A percentile compares a stretch with the other conserved stretches of the same genome.
These are phyloP conservation scores for Ciborinia camelliae DNA, from an alignment of 2,329 filamentous ascomycete genomes.

Conservation along the genomic window DNA sequence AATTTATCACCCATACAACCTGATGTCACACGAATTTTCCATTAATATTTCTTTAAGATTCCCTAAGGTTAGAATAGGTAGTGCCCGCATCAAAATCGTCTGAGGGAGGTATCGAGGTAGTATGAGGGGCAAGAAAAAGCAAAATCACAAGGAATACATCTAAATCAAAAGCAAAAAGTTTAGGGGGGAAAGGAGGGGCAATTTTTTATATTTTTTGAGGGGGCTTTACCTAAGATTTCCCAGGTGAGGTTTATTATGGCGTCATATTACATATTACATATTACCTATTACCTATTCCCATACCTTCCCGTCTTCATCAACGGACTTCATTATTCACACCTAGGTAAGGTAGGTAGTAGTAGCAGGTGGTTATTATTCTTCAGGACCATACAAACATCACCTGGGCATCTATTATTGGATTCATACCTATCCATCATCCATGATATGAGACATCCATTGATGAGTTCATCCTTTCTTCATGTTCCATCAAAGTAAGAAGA, in stretches of 20 bases:
- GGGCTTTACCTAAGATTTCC: background rate
- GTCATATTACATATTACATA: too few species aligned
- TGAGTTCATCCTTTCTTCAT: background rate
- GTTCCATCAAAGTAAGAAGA: background rate
- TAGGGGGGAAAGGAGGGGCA: conserved; percentile 1
- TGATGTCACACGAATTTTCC: background rate
- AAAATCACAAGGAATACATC: too few species aligned
- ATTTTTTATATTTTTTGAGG: too few species aligned
- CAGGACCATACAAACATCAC: background rate
- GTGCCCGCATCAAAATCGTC: background rate
- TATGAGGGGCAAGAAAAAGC: background rate
- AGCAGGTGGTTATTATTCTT: too few species aligned
- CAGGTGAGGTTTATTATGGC: background rate
- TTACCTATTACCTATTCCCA: background rate
- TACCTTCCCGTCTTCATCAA: background rate
- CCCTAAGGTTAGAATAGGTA: too few species aligned
- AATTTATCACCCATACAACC: background rate
- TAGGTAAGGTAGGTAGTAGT: too few species aligned
- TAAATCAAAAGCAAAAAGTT: background rate
- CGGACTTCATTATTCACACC: too few species aligned
- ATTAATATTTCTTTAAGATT: background rate
- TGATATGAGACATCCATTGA: background rate
- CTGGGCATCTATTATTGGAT: background rate
- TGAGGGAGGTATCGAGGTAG: too few species aligned
- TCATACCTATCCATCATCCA: background rate